Evolutionary conservation across 495 filamentous ascomycete genomes (phyloP).

Genomic region (Neurospora tetrasperma): DNA sequence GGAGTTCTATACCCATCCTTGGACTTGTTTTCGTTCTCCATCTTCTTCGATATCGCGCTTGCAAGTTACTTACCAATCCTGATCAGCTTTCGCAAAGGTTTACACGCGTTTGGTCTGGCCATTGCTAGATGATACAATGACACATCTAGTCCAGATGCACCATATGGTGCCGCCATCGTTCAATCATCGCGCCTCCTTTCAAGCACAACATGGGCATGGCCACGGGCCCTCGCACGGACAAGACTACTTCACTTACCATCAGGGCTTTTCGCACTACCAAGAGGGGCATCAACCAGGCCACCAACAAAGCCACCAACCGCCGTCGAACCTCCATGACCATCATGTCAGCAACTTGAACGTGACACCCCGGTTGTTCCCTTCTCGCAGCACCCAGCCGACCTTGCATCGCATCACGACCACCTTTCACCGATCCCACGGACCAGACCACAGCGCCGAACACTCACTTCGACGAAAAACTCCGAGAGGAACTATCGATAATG

Average conservation of each 20-base stretch:
- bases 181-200: conserved; percentile 23
- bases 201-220: conserved; percentile 3
- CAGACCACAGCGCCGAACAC: conserved; percentile 50
- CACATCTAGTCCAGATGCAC: conserved; percentile 37
- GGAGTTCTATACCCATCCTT: not conserved
- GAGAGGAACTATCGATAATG: conserved; percentile 82
- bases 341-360: conserved; percentile 10
- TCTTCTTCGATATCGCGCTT: not conserved
- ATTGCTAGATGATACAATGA: not conserved
- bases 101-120: not conserved
- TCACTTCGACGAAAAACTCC: conserved; percentile 88
- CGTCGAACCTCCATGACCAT: conserved; percentile 11
- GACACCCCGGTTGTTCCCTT: conserved; percentile 28
- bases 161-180: conserved; percentile 36
- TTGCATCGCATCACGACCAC: conserved; percentile 22
- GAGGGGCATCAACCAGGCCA: conserved; percentile 4
- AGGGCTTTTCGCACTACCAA: conserved; percentile 9
- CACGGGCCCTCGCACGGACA: conserved; percentile 12
- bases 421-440: conserved; percentile 25
- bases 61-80: not conserved
- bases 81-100: not conserved
- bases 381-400: conserved; percentile 28
- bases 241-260: conserved; percentile 22
- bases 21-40: not conserved
- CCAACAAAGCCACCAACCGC: conserved; percentile 3